Conservation (phyloP, 2,329 filamentous ascomycete species). For the Pseudogymnoascus destructans region DNA sequence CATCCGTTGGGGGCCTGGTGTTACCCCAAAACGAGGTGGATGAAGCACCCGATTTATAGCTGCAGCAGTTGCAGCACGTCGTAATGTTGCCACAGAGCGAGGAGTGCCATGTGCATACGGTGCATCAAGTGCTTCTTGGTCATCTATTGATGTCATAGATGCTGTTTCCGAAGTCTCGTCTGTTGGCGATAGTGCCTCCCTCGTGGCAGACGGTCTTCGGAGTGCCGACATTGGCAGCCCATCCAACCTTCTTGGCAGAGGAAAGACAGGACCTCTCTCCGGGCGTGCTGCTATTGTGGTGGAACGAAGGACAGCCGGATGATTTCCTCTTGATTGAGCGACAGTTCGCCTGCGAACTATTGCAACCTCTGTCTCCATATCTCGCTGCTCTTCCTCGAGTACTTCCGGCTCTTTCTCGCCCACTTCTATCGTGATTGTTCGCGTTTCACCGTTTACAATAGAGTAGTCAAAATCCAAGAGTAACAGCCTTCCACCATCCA, state of each 20-base stretch:
- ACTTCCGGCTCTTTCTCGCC: constrained; percentile 56
- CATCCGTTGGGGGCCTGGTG: constrained; percentile 43
- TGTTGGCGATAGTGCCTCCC: constrained; percentile 4
- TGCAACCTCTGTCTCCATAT: constrained; percentile 66
- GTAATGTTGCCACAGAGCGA: constrained; percentile 55
- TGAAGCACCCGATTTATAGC: constrained; percentile 58
- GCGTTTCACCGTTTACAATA: constrained; percentile 39
- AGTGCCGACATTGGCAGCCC: background rate
- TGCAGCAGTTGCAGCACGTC: constrained; percentile 63
- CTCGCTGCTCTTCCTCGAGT: constrained; percentile 59
- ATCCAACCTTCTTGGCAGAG: background rate
- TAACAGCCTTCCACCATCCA: constrained; percentile 64
- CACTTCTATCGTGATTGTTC: constrained; percentile 57
- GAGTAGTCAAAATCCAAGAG: constrained; percentile 63
- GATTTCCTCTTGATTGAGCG: constrained; percentile 41
- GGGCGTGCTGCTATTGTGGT: constrained; percentile 29
- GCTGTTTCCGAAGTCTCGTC: constrained; percentile 16
- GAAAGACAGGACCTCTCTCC: background rate
- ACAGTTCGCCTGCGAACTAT: constrained; percentile 64
- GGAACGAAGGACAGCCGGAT: constrained; percentile 36
- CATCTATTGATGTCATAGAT: constrained; percentile 21
- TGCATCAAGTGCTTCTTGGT: constrained; percentile 46
- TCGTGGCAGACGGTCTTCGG: constrained; percentile 12
- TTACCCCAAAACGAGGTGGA: constrained; percentile 37
- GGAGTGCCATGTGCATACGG: constrained; percentile 63